Conservation (phyloP, 192 early-diverging fungal species). For the Obelidium mucronatum region DNA sequence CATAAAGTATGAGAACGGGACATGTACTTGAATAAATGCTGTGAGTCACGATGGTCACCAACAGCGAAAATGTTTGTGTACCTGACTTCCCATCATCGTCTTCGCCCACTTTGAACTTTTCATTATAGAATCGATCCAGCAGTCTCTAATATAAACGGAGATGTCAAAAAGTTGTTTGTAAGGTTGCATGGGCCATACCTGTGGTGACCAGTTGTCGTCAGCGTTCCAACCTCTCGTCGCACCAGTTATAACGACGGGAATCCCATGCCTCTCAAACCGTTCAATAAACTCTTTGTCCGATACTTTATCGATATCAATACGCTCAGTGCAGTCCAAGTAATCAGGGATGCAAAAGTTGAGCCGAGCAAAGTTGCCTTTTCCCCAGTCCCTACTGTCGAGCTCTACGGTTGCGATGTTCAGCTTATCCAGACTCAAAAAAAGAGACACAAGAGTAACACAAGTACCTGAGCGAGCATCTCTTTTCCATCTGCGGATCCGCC, state of each 20-base stretch:
- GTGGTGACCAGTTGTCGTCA: neutral
- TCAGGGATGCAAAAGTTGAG: neutral
- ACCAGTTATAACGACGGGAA: neutral
- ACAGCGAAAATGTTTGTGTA: neutral
- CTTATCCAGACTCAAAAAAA: neutral
- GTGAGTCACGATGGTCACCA: neutral
- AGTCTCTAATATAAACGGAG: slow-evolving; percentile 15
- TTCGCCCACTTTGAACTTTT: slow-evolving; percentile 83
- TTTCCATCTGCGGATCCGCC: neutral
- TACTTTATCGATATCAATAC: neutral
- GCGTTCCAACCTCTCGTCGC: neutral
- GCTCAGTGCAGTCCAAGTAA: neutral
- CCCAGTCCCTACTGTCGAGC: slow-evolving; percentile 4
- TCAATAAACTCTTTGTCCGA: neutral
- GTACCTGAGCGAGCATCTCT: neutral
- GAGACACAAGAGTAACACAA: neutral
- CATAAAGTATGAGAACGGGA: slow-evolving; percentile 57
- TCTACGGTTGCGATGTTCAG: neutral
- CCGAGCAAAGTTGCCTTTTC: neutral
- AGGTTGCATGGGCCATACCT: no score
- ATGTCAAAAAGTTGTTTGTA: no score
- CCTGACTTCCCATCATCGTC: slow-evolving; percentile 75
- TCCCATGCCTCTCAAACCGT: neutral
- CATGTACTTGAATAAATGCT: neutral
- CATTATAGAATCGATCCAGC: slow-evolving; percentile 52